Conservation (phyloP, 495 filamentous ascomycete genomes). For the Hypoxylon lienhwacheense region DNA sequence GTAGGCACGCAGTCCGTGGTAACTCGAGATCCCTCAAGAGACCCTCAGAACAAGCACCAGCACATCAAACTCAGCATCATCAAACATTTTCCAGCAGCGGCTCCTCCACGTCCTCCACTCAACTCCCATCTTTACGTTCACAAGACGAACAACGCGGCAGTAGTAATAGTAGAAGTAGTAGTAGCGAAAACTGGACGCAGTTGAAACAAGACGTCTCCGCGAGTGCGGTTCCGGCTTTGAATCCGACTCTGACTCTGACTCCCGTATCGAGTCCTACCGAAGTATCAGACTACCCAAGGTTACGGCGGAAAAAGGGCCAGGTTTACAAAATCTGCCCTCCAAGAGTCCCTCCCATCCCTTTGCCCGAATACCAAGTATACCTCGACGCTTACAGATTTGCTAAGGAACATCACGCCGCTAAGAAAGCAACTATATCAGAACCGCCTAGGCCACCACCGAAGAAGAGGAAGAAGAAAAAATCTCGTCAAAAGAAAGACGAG, state of each 20-base stretch:
- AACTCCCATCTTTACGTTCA: neutral
- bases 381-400: slow-evolving; percentile 15
- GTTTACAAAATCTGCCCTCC: neutral
- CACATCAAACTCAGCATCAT: neutral
- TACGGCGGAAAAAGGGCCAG: slow-evolving; percentile 10
- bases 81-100: neutral
- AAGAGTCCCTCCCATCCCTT: neutral
- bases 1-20: neutral
- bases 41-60: neutral
- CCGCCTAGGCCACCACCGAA: neutral
- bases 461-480: slow-evolving; percentile 1
- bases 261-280: neutral
- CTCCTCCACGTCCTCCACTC: neutral
- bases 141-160: neutral
- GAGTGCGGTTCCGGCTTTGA: no score
- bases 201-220: no score
- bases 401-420: neutral
- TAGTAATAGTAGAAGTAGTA: neutral
- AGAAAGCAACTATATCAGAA: neutral
- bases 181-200: neutral
- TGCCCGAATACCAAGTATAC: slow-evolving; percentile 20
- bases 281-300: neutral
- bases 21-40: slow-evolving; percentile 2
- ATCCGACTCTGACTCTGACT: neutral
- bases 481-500: neutral